These are phyloP conservation scores for Saturnispora serradocipensis DNA, from an alignment of 805 yeast species.

Conservation along the genomic window DNA sequence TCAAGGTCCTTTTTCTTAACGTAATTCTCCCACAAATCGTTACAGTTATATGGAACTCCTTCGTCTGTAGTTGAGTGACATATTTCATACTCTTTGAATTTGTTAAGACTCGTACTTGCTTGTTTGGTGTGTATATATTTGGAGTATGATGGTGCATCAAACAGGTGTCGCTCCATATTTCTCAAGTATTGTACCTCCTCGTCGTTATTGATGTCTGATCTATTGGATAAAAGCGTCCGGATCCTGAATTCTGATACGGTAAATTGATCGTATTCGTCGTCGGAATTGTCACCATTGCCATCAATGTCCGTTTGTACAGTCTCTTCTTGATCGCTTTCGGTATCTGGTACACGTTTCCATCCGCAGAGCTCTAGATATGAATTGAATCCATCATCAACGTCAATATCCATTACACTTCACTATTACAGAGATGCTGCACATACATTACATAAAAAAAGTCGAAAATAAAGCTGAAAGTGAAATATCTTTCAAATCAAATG, in stretches of 20 bases:
- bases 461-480: background rate
- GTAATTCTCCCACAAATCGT: constrained; percentile 4
- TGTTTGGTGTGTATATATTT: background rate
- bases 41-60: constrained; percentile 4
- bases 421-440: constrained; percentile 17
- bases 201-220: background rate
- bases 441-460: constrained; percentile 29
- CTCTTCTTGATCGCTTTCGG: background rate
- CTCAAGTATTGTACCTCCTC: background rate
- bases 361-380: constrained; percentile 1
- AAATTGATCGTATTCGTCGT: constrained; percentile 5
- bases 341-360: background rate
- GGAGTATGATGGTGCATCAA: background rate
- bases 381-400: constrained; percentile 1
- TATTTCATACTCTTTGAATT: constrained; percentile 1
- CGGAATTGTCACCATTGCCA: background rate
- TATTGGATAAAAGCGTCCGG: background rate
- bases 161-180: background rate
- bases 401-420: background rate
- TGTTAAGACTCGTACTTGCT: background rate
- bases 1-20: background rate
- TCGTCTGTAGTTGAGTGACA: background rate
- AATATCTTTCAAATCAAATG: constrained; percentile 16
- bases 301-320: background rate
- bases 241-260: constrained; percentile 1